Base-by-base conservation (phyloP, 1,139 yeast species). In the Yamadazyma oceani region DNA sequence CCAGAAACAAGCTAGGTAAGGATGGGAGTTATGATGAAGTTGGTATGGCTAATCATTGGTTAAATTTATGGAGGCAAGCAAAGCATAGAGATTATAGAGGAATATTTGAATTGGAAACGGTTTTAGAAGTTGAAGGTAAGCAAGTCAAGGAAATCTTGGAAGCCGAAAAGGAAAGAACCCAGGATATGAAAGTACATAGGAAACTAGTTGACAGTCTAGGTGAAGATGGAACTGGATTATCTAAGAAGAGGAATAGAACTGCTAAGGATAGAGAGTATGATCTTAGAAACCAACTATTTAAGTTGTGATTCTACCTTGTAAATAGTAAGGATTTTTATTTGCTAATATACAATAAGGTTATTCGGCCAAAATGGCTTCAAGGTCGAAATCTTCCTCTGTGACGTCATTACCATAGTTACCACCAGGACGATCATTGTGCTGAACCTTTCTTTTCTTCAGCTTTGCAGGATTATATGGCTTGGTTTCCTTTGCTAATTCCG, bases 11-110 rank as follows among this genome's bases (percentile, higher is more conserved):
- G 36, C 53, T 66, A 13, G 55, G 52, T 19, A 51, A 51, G 11
- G 65, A 64, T 38, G 63, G 60, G 30, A 36, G 51, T 35, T 73
- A 57, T 48, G 82, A 81, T 51, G 84, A 80, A 38, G 60, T 67
- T 17, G 84, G 88, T 1, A 73, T 80, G 36, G 90, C 95, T 0
- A 64, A 74, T 4, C 77, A 78, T 45, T 83, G 92, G 84, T 65
- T 85, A 3, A 80, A 79, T 43, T 58, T 73, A 21, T 85, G 86
- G 82, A 73, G 80, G 39, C 79, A 75, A 44, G 94, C 90, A 2
- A 67, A 70, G 43, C 59, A 48, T 17, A 39, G 45, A 9, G 51
- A 53, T 28, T 65, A 58, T 43, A 53, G 48, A 31, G 73, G 70
- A 1, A 47, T 69, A 10, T 68, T 71, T 43, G 77, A 71, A 35